Base-by-base conservation (phyloP, 257 asterid genomes). In the Solanum pinnatisectum region DNA sequence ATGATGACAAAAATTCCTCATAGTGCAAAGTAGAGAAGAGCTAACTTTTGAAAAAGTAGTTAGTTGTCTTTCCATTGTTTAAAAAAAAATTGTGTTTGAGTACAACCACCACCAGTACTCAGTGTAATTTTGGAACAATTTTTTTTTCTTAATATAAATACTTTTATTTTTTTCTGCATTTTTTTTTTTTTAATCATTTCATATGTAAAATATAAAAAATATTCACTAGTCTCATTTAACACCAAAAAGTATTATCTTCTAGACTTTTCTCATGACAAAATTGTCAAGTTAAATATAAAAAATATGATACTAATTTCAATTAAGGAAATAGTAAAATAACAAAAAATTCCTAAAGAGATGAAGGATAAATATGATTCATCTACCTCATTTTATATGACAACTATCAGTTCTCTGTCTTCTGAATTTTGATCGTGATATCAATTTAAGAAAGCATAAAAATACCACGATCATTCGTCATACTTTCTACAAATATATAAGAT, bases 31-130 rank as follows among this genome's bases (percentile, higher is more conserved):
- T 90, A 44, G 22, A 89, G 85, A 91, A 86, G 92, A 87, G 91
- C 89, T 89, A 92, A 90, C 98, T 95, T 94, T 94, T 68, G 30
- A 71, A 25, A 88, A 83, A 91, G 95, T 94, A 93, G 95, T 88
- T 94, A 93, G 95, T 88, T 89, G 85, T 70, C 87, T 88, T 86
- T 87, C 73, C 52, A 82, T 67, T 68, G 88, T 88, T 13, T 16
- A 8, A 1, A 5, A 37, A 37, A 37, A 37, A 36, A 14, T 1
- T 30, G 60, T 49, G 11, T 32, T 35, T 35, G 27, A 14, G 23
- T 70, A 30, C 37, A 30, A 68, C 22, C 13, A 68, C 11, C 16
- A 67, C 22, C 2, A 23, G 3, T 25, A 67, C 14, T 44, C 13
- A 12, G 16, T 4, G 42, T 39, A 39, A 44, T 44, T 44, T 12